Percentiles rank a stretch among this genome's conserved stretches.
phyloP scores from a whole-genome alignment of 768 basidiomycete genomes.

The Termitomyces sp. region DNA sequence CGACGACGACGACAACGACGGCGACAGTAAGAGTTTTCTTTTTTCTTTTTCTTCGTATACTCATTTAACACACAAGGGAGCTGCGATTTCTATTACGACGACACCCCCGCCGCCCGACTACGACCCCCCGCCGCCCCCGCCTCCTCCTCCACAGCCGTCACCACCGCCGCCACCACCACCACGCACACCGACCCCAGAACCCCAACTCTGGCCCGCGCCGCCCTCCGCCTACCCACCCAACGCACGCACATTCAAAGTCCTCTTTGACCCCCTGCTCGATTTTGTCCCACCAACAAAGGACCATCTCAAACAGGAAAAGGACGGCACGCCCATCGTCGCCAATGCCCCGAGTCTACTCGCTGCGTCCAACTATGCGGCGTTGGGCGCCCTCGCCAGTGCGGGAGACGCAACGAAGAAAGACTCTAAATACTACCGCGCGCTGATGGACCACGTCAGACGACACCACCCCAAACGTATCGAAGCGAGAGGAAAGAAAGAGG shows the following conservation, averaged over 20 bases:
- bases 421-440: conserved; percentile 27
- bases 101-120: neutral
- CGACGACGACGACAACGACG: too few relatives aligned
- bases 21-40: too few relatives aligned
- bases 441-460: conserved; percentile 30
- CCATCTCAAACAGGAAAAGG: neutral
- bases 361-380: neutral
- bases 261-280: conserved; percentile 61
- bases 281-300: conserved; percentile 14
- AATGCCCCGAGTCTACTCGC: neutral
- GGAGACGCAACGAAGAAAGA: neutral
- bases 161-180: conserved; percentile 25
- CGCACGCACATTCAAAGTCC: conserved; percentile 50
- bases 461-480: neutral
- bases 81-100: too few relatives aligned
- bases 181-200: conserved; percentile 18
- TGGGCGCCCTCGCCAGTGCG: neutral
- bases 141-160: conserved; percentile 21
- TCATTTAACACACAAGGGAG: too few relatives aligned
- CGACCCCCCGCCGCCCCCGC: conserved; percentile 14
- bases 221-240: conserved; percentile 16
- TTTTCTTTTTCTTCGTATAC: too few relatives aligned
- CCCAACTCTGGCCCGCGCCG: conserved; percentile 23
- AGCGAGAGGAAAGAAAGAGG: conserved; percentile 14
- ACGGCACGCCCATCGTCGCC: neutral